phyloP scores from a whole-genome alignment of 140 eudicot species.

The Stevia rebaudiana region DNA sequence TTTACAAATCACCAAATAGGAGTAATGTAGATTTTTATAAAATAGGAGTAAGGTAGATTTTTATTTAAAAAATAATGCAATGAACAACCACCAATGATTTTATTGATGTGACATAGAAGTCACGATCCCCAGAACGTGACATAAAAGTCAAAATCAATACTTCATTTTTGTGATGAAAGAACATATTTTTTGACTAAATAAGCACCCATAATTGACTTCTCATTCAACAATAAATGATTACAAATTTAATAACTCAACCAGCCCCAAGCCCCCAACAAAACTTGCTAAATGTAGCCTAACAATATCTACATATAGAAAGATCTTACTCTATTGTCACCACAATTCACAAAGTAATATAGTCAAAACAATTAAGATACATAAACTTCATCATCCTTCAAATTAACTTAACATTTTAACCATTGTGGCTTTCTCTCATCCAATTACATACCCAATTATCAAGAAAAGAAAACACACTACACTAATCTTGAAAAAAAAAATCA shows the following conservation, averaged over 20 bases:
- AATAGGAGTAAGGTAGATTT: no score
- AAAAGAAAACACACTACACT: slow-evolving; percentile 8
- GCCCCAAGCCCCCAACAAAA: slow-evolving; percentile 8
- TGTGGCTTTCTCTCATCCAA: slow-evolving; percentile 12
- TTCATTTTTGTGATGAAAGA: slow-evolving; percentile 1
- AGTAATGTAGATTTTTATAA: no score
- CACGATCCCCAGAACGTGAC: slow-evolving; percentile 20
- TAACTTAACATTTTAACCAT: slow-evolving; percentile 12
- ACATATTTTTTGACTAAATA: slow-evolving; percentile 29
- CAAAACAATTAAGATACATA: not conserved
- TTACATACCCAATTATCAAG: slow-evolving; percentile 9
- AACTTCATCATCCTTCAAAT: slow-evolving; percentile 12
- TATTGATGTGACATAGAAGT: slow-evolving; percentile 26
- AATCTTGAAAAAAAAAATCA: slow-evolving; percentile 14
- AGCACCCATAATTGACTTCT: slow-evolving; percentile 27
- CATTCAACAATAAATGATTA: slow-evolving; percentile 23
- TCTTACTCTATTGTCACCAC: not conserved
- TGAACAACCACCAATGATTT: slow-evolving; percentile 4
- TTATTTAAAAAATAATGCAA: no score
- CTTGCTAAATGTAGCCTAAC: slow-evolving; percentile 12
- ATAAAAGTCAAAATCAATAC: slow-evolving; percentile 22
- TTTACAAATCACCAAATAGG: no score
- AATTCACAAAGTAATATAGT: not conserved
- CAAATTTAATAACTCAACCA: slow-evolving; percentile 13
- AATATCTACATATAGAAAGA: no score